A percentile compares a stretch with the other conserved stretches of the same genome.
These are phyloP conservation scores for Podaxis sp. DNA, from an alignment of 768 basidiomycete genomes.

Conservation along the genomic window DNA sequence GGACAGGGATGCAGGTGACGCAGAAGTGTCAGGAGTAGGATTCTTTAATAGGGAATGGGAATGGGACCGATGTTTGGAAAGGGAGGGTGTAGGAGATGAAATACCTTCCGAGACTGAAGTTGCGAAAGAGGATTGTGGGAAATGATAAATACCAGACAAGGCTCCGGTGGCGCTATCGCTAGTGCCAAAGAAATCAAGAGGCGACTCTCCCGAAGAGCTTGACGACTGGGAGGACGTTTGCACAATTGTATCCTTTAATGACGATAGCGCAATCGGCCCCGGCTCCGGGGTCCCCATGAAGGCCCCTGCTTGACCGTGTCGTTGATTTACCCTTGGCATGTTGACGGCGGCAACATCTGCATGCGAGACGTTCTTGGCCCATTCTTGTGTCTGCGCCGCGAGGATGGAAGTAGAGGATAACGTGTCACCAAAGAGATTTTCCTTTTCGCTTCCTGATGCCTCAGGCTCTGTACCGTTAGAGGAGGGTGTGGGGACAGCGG, in stretches of 20 bases:
- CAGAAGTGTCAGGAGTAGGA: not conserved
- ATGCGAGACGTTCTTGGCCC: conserved; percentile 34
- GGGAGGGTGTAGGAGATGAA: not conserved
- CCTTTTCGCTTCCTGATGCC: conserved; percentile 8
- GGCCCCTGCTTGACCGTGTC: not conserved
- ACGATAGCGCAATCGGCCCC: not conserved
- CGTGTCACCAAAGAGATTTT: conserved; percentile 6
- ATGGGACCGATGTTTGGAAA: not conserved
- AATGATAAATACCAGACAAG: conserved; percentile 15
- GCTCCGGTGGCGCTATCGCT: conserved; percentile 11
- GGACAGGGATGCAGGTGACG: not conserved
- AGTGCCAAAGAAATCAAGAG: not conserved
- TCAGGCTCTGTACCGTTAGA: conserved; percentile 5
- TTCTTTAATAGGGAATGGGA: not conserved
- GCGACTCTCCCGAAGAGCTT: conserved; percentile 17
- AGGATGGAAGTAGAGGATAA: conserved; percentile 4
- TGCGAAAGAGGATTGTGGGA: conserved; percentile 21
- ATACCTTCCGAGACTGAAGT: conserved; percentile 11
- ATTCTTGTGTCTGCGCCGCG: conserved; percentile 16
- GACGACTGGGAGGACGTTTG: conserved; percentile 16
- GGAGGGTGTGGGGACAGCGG: conserved; percentile 16
- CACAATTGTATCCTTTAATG: not conserved
- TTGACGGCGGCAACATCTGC: conserved; percentile 18
- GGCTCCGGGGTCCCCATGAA: not conserved
- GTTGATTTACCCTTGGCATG: not conserved